phyloP scores from a whole-genome alignment of 2,329 filamentous ascomycete genomes.

The Zymoseptoria tritici region DNA sequence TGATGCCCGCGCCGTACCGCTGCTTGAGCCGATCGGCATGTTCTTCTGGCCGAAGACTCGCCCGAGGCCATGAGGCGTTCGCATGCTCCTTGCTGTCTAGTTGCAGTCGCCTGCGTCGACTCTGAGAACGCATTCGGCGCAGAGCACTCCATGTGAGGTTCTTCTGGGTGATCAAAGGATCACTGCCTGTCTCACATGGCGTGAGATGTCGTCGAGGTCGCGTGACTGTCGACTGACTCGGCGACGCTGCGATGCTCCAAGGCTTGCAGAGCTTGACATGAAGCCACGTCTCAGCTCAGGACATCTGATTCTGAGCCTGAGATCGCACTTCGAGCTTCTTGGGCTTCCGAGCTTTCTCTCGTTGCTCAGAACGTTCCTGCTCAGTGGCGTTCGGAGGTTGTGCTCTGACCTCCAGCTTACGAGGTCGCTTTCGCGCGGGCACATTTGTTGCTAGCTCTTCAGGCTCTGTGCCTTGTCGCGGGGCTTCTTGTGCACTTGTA shows the following conservation, averaged over 20 bases:
- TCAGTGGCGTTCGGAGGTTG: not conserved
- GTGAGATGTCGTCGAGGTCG: not conserved
- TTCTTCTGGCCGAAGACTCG: no score
- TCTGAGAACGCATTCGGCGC: no score
- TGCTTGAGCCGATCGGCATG: no score
- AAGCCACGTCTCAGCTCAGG: not conserved
- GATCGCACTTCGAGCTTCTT: conserved; percentile 5
- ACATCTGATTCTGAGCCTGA: not conserved
- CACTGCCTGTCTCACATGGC: not conserved
- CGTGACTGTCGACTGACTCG: not conserved
- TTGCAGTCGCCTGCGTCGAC: no score
- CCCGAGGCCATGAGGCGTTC: no score
- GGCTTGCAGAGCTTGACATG: not conserved
- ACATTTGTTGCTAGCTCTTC: not conserved
- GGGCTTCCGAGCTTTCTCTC: not conserved
- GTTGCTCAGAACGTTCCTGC: not conserved
- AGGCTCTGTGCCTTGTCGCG: not conserved
- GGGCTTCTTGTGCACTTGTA: conserved; percentile 1
- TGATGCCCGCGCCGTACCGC: no score
- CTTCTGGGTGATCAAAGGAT: no score
- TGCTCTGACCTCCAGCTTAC: conserved; percentile 15
- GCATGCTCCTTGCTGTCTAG: no score
- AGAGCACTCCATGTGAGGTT: no score
- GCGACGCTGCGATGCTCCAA: not conserved
- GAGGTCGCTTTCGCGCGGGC: conserved; percentile 11